Percentiles rank a stretch among this genome's conserved stretches.
Evolutionary conservation across 2,329 filamentous ascomycete genomes (phyloP).

Genomic region (Colletotrichum melonis): DNA sequence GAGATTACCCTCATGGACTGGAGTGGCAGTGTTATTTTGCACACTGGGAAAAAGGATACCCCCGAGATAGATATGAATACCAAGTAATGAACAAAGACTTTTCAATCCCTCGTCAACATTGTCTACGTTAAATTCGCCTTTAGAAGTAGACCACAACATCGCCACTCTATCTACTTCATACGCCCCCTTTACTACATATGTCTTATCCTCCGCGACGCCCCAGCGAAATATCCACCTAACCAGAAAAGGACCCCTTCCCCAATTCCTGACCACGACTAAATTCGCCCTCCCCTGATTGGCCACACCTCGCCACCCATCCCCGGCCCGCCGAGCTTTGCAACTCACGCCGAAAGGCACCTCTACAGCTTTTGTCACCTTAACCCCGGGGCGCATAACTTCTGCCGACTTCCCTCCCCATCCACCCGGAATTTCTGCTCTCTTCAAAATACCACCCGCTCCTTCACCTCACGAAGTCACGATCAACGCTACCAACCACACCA

Average conservation of each 20-base stretch:
- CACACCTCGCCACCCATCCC: conserved; percentile 23
- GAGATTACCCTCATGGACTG: no score
- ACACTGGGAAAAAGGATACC: conserved; percentile 3
- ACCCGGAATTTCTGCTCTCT: conserved; percentile 42
- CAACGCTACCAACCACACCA: not conserved
- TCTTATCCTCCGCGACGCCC: not conserved
- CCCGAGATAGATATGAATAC: not conserved
- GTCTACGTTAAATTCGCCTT: no score
- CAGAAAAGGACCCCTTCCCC: conserved; percentile 6
- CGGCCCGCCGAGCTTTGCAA: conserved; percentile 7
- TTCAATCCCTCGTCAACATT: not conserved
- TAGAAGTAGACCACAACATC: no score
- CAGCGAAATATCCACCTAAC: not conserved
- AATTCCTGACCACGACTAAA: conserved; percentile 14
- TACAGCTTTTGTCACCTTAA: conserved; percentile 5
- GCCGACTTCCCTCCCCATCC: conserved; percentile 36
- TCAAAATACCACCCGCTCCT: conserved; percentile 1
- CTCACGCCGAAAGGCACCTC: conserved; percentile 20
- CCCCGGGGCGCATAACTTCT: conserved; percentile 30
- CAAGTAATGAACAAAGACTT: not conserved
- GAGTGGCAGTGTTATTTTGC: not conserved
- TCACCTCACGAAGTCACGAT: not conserved
- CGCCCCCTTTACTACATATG: not conserved
- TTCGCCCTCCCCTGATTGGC: conserved; percentile 27
- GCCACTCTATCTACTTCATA: not conserved